Percentiles rank a stretch among this genome's conserved stretches.
Conservation (phyloP, 257 asterid species). For the Ballota nigra region DNA sequence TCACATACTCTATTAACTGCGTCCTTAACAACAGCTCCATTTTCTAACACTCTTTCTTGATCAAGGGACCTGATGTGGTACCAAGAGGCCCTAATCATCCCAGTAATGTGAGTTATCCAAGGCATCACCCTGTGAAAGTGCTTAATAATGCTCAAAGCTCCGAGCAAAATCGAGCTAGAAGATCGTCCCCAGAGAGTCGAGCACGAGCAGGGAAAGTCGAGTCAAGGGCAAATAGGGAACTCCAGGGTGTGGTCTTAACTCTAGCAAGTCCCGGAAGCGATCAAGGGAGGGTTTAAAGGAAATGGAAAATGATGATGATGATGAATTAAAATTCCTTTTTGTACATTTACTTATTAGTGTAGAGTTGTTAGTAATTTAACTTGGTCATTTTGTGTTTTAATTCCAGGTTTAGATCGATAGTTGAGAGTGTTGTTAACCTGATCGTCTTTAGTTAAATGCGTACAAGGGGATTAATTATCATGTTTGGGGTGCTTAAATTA, state of each 20-base stretch:
- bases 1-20: background rate
- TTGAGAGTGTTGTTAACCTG: background rate
- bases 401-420: background rate
- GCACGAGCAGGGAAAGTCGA: conserved; percentile 17
- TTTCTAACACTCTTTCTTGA: background rate
- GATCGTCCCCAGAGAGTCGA: conserved; percentile 30
- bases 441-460: background rate
- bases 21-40: background rate
- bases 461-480: background rate
- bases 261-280: conserved; percentile 78
- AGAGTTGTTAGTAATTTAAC: background rate
- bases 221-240: conserved; percentile 47
- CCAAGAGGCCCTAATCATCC: conserved; percentile 38
- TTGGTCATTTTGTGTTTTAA: background rate
- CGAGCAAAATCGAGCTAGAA: conserved; percentile 38
- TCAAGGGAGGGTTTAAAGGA: conserved; percentile 27
- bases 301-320: too few relatives aligned
- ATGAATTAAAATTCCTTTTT: background rate
- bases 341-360: conserved; percentile 22
- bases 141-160: conserved; percentile 26
- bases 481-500: background rate
- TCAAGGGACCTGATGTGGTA: conserved; percentile 57
- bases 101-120: conserved; percentile 18
- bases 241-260: conserved; percentile 74
- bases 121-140: conserved; percentile 37